Conservation (phyloP, 768 basidiomycete species). For the Lactarius indigo region DNA sequence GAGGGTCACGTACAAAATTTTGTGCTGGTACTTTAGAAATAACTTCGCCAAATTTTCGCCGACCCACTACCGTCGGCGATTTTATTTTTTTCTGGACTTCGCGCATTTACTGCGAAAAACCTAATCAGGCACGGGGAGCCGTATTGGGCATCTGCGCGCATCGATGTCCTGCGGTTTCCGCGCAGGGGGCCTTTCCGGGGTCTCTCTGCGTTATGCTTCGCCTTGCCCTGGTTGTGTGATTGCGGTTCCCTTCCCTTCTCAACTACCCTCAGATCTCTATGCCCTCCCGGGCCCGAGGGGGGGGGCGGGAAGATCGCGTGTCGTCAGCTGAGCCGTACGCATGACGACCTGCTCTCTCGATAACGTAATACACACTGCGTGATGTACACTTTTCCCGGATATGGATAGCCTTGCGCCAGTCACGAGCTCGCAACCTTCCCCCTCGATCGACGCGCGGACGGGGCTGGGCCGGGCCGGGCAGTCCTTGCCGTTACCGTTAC, state of each 20-base stretch:
- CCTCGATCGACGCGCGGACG: neutral
- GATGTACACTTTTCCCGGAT: neutral
- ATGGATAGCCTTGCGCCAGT: neutral
- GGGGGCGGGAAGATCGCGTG: neutral
- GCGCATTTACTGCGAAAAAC: neutral
- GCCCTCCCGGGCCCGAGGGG: conserved; percentile 14
- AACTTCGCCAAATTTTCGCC: neutral
- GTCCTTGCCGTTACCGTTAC: neutral
- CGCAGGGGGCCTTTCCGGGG: neutral
- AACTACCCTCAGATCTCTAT: neutral
- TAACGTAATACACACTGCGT: neutral
- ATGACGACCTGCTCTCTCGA: neutral
- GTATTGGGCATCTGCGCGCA: neutral
- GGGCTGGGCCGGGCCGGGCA: neutral
- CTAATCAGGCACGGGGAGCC: conserved; percentile 9
- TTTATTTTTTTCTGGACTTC: neutral
- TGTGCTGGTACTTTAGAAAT: neutral
- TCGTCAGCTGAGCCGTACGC: neutral
- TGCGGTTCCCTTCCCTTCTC: neutral
- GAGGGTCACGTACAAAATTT: neutral
- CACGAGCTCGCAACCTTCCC: neutral
- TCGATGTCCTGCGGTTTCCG: conserved; percentile 15
- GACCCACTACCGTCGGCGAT: neutral
- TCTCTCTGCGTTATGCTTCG: neutral
- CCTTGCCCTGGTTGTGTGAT: neutral